Base-by-base conservation (phyloP, 768 basidiomycete species). In the Mycena galopus region DNA sequence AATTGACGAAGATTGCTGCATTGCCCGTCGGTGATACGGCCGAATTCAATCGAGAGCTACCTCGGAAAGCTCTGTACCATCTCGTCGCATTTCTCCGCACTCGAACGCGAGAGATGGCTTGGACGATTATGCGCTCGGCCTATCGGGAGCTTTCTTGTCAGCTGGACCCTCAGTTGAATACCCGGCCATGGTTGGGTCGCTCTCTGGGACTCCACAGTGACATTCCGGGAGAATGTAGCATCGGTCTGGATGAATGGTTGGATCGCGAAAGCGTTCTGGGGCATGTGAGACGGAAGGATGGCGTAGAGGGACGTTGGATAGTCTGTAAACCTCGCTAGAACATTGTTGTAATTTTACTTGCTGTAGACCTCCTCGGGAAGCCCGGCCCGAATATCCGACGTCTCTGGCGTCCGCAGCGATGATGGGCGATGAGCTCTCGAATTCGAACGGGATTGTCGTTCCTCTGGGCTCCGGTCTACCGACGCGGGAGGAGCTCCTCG, bases 401-500 rank as follows among this genome's bases (percentile, higher is more conserved):
- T 29, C 3, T 4, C 12, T 17, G 25, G 4, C 17, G 14, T 44
- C 12, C 25, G 42, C 47, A 51, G 50, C 51, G 57, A 69, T 42
- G 58, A 17, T 1, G 14, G 27, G 25, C 44, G 66, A 67, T 63
- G 27, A 27, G 65, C 17, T 29, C 7, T 32, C 65, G 8, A 16
- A 19, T 33, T 23, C 56, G 14, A 78, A 58, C 35, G 67, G 68
- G 12, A 72, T 76, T 17, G 67, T 74, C 17, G 86, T 89, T 7
- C 81, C 86, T 8, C 78, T 89, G 35, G 78, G 87, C 14, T 84
- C 83, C n/a, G 93, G 94, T 0, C 90, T 86, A 25, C 94, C 94
- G 16, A 93, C 93, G 1, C 82, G 80, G 42, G 90, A 91, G 62
- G 94, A 95, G 75, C 81, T 95, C 8, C 79, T 89, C 10, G 85